Conservation (phyloP, 805 yeast species). For the Kuraishia capsulata region DNA sequence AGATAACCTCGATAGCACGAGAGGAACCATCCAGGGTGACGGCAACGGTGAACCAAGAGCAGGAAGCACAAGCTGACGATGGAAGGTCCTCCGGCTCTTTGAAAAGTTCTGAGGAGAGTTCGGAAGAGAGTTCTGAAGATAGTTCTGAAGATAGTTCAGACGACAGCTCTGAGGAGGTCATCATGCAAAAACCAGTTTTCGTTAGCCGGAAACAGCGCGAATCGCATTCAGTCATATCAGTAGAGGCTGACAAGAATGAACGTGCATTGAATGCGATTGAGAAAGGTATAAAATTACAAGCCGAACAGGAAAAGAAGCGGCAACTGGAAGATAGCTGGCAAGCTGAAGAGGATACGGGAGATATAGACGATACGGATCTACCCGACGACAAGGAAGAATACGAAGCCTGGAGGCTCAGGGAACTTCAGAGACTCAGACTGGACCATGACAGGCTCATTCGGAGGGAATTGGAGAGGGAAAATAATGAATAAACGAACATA, state of each 20-base stretch:
- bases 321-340: conserved; percentile 10
- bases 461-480: conserved; percentile 16
- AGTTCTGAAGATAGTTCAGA: conserved; percentile 2
- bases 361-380: conserved; percentile 48
- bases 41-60: no score
- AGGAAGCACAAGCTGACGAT: no score
- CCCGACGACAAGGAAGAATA: conserved; percentile 33
- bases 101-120: no score
- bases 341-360: conserved; percentile 16
- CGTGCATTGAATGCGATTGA: conserved; percentile 16
- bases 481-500: no score
- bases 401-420: conserved; percentile 23
- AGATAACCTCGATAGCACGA: no score
- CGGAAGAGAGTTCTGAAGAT: background rate
- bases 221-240: background rate
- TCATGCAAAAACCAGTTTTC: conserved; percentile 17
- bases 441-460: conserved; percentile 15
- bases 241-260: conserved; percentile 2
- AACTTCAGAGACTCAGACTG: conserved; percentile 18
- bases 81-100: no score
- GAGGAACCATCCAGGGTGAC: no score
- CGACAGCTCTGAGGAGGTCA: conserved; percentile 1
- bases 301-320: conserved; percentile 14
- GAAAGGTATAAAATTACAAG: conserved; percentile 12
- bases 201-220: conserved; percentile 7